These are phyloP conservation scores for Colletotrichum trifolii DNA, from an alignment of 2,329 filamentous ascomycete species.

Conservation along the genomic window DNA sequence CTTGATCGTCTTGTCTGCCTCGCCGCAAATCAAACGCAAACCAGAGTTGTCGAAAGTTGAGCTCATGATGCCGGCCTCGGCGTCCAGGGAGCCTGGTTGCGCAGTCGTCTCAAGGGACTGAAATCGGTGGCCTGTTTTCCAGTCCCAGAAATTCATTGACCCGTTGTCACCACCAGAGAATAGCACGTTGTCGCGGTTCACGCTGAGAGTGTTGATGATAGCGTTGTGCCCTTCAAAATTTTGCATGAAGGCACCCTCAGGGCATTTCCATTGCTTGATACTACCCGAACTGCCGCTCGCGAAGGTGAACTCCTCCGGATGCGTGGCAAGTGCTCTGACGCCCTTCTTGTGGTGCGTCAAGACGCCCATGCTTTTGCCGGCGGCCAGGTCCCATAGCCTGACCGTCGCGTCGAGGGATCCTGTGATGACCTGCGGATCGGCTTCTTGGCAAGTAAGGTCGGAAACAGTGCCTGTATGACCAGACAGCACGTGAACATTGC, in stretches of 20 bases:
- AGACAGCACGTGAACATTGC: conserved; percentile 91
- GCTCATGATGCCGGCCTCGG: conserved; percentile 94
- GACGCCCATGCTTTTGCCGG: conserved; percentile 95
- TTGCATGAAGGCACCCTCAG: conserved; percentile 98
- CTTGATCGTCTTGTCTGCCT: conserved; percentile 98
- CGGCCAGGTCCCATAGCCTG: conserved; percentile 93
- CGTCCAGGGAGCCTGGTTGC: conserved; percentile 92
- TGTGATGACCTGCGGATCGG: conserved; percentile 94
- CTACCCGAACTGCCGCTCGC: conserved; percentile 90
- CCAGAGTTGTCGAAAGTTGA: conserved; percentile 93
- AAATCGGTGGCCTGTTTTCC: conserved; percentile 95
- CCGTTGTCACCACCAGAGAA: conserved; percentile 97
- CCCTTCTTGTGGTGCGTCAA: conserved; percentile 99
- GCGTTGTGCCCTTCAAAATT: conserved; percentile 97
- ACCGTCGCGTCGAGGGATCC: conserved; percentile 93
- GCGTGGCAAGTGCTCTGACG: conserved; percentile 83
- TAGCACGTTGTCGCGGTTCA: conserved; percentile 94
- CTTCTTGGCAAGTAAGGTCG: conserved; percentile 92
- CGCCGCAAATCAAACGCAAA: conserved; percentile 88
- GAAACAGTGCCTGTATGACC: conserved; percentile 93
- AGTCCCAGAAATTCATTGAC: conserved; percentile 98
- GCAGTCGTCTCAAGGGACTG: conserved; percentile 91
- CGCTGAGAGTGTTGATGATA: conserved; percentile 93
- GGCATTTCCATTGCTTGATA: conserved; percentile 99
- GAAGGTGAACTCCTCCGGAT: conserved; percentile 96